A percentile compares a stretch with the other conserved stretches of the same genome.
Conservation (phyloP, 441 rosid genomes). For the Erodium moschatum region DNA sequence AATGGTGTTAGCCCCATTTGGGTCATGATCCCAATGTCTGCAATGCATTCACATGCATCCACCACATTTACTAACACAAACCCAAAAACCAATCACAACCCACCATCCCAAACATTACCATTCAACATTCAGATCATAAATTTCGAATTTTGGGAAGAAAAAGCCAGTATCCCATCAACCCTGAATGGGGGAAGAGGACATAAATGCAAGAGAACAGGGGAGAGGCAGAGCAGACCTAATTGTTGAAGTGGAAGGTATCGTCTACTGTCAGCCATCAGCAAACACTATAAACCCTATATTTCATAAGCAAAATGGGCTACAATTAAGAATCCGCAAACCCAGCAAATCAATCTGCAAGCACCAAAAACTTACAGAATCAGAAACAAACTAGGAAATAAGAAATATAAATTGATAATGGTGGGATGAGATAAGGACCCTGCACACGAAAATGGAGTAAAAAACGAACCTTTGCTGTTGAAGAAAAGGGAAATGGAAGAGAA, state of each 20-base stretch:
- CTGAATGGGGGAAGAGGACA: background rate
- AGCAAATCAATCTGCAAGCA: background rate
- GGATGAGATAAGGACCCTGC: no score
- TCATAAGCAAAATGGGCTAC: background rate
- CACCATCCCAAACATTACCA: background rate
- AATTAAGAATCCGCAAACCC: background rate
- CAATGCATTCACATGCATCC: no score
- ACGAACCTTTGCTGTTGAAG: background rate
- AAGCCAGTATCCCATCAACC: background rate
- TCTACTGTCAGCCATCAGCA: background rate
- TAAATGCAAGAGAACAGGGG: background rate
- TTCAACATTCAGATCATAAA: background rate
- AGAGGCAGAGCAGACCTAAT: background rate
- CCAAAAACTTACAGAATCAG: background rate
- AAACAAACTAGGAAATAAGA: background rate
- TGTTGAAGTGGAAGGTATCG: constrained; percentile 1
- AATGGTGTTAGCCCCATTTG: background rate
- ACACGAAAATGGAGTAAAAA: background rate
- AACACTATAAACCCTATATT: background rate
- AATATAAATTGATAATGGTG: background rate
- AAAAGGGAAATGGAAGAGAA: background rate
- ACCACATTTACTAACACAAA: background rate
- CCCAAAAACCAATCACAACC: constrained; percentile 1
- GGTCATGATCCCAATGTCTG: no score
- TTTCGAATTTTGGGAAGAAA: background rate